A percentile compares a stretch with the other conserved stretches of the same genome.
Conservation (phyloP, 2,329 filamentous ascomycete genomes). For the Fusarium longipes region DNA sequence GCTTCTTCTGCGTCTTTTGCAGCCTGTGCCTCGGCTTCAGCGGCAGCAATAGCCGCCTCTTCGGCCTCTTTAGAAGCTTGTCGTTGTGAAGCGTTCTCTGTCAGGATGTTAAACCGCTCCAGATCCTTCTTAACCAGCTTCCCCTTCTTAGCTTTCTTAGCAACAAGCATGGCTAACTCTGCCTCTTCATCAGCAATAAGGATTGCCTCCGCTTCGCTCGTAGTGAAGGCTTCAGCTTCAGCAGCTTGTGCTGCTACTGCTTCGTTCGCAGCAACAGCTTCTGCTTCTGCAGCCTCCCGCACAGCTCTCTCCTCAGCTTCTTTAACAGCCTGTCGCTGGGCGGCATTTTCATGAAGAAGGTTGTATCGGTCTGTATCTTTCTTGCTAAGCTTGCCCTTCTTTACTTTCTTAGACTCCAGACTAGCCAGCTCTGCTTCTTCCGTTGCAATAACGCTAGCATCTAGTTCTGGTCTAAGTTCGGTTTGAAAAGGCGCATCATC, state of each 20-base stretch:
- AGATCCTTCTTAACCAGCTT: conserved; percentile 41
- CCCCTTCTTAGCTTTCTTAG: conserved; percentile 41
- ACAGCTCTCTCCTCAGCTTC: conserved; percentile 40
- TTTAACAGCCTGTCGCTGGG: conserved; percentile 28
- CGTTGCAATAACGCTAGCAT: conserved; percentile 30
- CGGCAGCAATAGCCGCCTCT: conserved; percentile 37
- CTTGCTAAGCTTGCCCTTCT: conserved; percentile 39
- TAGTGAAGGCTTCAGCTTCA: conserved; percentile 28
- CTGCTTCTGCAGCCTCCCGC: conserved; percentile 37
- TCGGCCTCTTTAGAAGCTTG: conserved; percentile 40
- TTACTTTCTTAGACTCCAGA: conserved; percentile 40
- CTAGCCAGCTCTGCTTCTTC: conserved; percentile 38
- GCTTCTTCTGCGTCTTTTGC: conserved; percentile 46
- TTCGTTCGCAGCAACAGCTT: conserved; percentile 24
- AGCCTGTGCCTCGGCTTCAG: conserved; percentile 26
- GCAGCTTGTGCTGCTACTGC: conserved; percentile 29
- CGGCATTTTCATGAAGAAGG: conserved; percentile 33
- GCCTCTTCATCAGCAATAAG: conserved; percentile 39
- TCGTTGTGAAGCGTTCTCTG: conserved; percentile 39
- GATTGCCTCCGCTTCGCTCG: conserved; percentile 33
- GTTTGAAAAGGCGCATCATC: conserved; percentile 15
- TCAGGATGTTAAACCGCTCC: conserved; percentile 39
- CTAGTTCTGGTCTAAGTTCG: conserved; percentile 25
- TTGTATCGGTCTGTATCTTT: conserved; percentile 40
- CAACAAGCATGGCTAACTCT: conserved; percentile 34